Evolutionary conservation across 169 alveolate species (phyloP), one percentile per base, ranked within the genome.

Genomic region (Theileria annulata): DNA sequence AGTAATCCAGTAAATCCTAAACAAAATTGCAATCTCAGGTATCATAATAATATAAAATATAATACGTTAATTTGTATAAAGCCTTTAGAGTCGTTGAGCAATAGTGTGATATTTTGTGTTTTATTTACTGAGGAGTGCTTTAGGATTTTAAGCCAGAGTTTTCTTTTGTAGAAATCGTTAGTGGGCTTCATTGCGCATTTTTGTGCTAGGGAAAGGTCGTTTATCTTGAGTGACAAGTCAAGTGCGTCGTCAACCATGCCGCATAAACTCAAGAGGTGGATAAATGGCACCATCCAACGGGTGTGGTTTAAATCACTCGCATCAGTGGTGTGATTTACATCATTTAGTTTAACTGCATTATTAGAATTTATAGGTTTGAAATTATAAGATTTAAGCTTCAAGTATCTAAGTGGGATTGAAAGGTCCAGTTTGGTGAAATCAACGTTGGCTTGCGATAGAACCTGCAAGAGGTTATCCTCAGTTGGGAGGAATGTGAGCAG

Each of bases 221-320:
- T 74, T 19, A 70, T 77, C 42, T 70, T 37, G 4, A 84, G 77
- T 2, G 90, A 78, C 70, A 77, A 25, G 27, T 84, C 87, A 33
- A 84, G 78, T 13, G 90, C 90, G 56, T 84, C 90, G 62, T 77
- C 83, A 60, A 74, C 60, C 81, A 77, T 69, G 64, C 87, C 87
- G 35, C 86, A 77, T 27, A 77, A 28, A 63, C 90, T 72, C 64
- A 69, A 86, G 51, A 84, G 73, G 47, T 35, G 80, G 42, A 77
- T 78, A 68, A 84, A 82, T 4, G 88, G 85, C 28, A 71, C 85
- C 35, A 37, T 30, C 88, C 88, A 82, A 17, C 82, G 78, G 12
- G 77, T 27, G 71, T 73, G 73, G 35, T 27, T n/a, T 33, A 25
- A 19, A 27, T n/a, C 48, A 60, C 62, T 21, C 63, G 27, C 75